A percentile compares a stretch with the other conserved stretches of the same genome.
Conservation (phyloP, 2,329 filamentous ascomycete genomes). For the Neonectria ditissima region DNA sequence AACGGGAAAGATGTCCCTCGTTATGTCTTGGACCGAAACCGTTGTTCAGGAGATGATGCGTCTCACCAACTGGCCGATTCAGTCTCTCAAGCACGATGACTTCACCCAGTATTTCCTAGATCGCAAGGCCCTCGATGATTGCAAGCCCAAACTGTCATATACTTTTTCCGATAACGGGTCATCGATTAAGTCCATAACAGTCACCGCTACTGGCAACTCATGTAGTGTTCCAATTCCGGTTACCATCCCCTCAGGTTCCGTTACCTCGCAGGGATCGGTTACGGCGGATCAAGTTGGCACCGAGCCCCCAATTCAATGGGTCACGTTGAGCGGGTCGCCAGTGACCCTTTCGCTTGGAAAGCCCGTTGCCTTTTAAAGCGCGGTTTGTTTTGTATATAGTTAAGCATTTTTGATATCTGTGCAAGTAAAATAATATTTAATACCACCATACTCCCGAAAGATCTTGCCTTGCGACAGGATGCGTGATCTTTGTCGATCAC, state of each 20-base stretch:
- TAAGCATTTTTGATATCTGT: not conserved
- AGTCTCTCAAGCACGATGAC: conserved; percentile 29
- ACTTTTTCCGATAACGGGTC: conserved; percentile 11
- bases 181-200: conserved; percentile 15
- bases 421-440: not conserved
- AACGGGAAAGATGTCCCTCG: conserved; percentile 29
- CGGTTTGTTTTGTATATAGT: not conserved
- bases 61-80: conserved; percentile 33
- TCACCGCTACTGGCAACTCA: conserved; percentile 24
- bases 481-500: too few species aligned
- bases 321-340: conserved; percentile 21
- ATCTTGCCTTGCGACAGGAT: not conserved
- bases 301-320: conserved; percentile 34
- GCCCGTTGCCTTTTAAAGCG: not conserved
- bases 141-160: conserved; percentile 29
- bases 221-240: conserved; percentile 29
- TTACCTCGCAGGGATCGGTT: conserved; percentile 2
- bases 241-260: conserved; percentile 20
- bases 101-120: conserved; percentile 33
- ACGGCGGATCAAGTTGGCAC: conserved; percentile 21
- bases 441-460: not conserved
- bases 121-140: conserved; percentile 29
- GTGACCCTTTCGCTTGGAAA: conserved; percentile 17
- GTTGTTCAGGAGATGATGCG: conserved; percentile 31
- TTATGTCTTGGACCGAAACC: conserved; percentile 34